Percentiles rank a stretch among this genome's conserved stretches.
Evolutionary conservation across 352 stramenopile species (phyloP).

Genomic region (Globisporangium carolinianum): DNA sequence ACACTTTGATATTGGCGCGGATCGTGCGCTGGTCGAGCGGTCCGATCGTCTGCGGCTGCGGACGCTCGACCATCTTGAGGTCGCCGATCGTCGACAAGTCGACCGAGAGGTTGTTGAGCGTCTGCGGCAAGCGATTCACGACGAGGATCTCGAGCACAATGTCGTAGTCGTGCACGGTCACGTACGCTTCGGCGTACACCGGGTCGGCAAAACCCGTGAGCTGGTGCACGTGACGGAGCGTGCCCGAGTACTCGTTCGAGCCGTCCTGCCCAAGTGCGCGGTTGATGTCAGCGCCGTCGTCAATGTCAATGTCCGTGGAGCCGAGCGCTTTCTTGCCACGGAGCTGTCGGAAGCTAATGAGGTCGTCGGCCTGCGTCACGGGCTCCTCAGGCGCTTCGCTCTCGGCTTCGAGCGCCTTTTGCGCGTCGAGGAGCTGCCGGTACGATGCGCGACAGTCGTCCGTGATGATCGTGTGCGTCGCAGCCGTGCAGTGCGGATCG

Average conservation of each 20-base stretch:
- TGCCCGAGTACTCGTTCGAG: constrained; percentile 83
- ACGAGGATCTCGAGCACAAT: constrained; percentile 99
- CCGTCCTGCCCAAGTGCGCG: constrained; percentile 90
- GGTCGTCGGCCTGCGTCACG: constrained; percentile 87
- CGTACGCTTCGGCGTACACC: constrained; percentile 98
- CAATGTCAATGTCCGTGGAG: constrained; percentile 95
- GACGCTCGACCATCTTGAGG: constrained; percentile 99
- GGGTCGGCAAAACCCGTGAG: constrained; percentile 98
- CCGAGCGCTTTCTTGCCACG: constrained; percentile 89
- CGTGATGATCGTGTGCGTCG: constrained; percentile 69
- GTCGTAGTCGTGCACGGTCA: constrained; percentile 99
- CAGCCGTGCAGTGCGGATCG: constrained; percentile 78
- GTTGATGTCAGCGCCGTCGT: constrained; percentile 96
- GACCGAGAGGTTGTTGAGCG: constrained; percentile 97
- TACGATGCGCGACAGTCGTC: constrained; percentile 78
- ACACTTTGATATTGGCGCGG: constrained; percentile 99
- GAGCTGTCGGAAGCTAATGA: constrained; percentile 98
- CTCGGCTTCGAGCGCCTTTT: constrained; percentile 65
- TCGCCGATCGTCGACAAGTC: constrained; percentile 99
- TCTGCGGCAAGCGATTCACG: constrained; percentile 98
- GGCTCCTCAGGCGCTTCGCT: constrained; percentile 47
- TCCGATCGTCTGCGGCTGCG: constrained; percentile 96
- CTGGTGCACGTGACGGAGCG: constrained; percentile 97
- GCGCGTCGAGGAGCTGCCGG: constrained; percentile 60
- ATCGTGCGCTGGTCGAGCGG: constrained; percentile 96